phyloP scores from a whole-genome alignment of 106 monocot species.

The Platanthera zijinensis region DNA sequence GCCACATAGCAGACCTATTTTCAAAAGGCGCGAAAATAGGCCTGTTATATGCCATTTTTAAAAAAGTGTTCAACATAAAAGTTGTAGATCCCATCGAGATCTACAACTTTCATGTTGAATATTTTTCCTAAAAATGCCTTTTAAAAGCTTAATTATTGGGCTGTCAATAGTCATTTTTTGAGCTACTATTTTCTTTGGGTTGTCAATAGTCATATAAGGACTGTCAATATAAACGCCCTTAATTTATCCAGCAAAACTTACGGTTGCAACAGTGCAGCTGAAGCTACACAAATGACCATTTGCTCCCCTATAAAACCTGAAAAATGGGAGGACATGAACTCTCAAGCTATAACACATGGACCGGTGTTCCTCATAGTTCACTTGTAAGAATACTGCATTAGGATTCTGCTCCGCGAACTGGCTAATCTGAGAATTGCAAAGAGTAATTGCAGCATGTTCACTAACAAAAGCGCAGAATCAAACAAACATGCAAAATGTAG shows the following conservation, averaged over 20 bases:
- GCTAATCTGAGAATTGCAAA: conserved; percentile 45
- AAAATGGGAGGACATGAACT: conserved; percentile 95
- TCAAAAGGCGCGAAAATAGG: no score
- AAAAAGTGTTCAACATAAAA: no score
- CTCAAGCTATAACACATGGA: conserved; percentile 91
- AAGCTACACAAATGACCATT: conserved; percentile 88
- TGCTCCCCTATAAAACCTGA: conserved; percentile 90
- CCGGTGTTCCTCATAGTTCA: conserved; percentile 83
- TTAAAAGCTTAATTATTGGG: no score
- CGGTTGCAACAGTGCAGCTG: conserved; percentile 95
- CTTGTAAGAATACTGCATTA: conserved; percentile 68
- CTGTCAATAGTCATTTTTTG: no score
- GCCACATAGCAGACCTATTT: no score
- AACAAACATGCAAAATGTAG: background rate
- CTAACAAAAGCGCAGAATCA: background rate
- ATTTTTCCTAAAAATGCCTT: no score
- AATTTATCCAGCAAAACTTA: conserved; percentile 6
- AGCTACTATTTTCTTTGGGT: no score
- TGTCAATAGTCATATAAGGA: no score
- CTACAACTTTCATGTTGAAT: no score
- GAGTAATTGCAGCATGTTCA: background rate
- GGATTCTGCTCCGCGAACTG: conserved; percentile 84
- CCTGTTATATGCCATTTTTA: no score
- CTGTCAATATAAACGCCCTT: no score
- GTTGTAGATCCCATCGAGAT: no score